Base-by-base conservation (phyloP, 192 early-diverging fungal genomes). In the Lobosporangium transversale region DNA sequence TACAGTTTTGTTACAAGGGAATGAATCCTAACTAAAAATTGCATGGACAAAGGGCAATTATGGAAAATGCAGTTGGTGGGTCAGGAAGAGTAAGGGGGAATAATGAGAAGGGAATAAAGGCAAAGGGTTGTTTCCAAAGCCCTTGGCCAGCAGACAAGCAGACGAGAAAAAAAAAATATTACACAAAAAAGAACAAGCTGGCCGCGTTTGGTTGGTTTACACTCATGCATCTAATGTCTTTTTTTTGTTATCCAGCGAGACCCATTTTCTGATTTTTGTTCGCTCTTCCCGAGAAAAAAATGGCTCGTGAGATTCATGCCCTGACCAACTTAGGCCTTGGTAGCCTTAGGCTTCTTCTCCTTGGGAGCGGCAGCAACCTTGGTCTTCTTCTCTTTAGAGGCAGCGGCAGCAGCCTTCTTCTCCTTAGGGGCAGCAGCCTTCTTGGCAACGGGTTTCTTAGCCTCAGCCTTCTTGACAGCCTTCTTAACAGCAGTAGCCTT, bases 401-500 rank as follows among this genome's bases (percentile, higher is more conserved):
- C 30, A 31, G 78, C 80, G 5, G 81, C 74, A n/a, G n/a, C n/a
- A n/a, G n/a, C n/a, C n/a, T n/a, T n/a, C n/a, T n/a, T n/a, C 74
- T 84, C 80, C 86, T 89, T 90, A 8, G 78, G 37, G 23, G 81
- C 65, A 36, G 85, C 62, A 43, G 80, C 70, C 78, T 84, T 87
- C 58, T 79, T 79, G 52, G 80, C 45, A 53, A 37, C 67, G 60
- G 73, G 53, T 79, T 84, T 85, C 58, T 82, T 86, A 45, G 84
- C 55, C 52, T 79, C 83, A 44, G 79, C 80, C 70, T 86, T 83
- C 80, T 85, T 81, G 45, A 50, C 44, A 42, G 64, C 66, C 68
- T 83, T 86, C 67, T 79, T 82, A 33, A 66, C 69, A 50, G 80
- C 56, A 27, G 81, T 67, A 40, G 80, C 79, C 81, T 83, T 83